Evolutionary conservation across 495 filamentous ascomycete species (phyloP).

Genomic region (Penicillium ochrochloron): DNA sequence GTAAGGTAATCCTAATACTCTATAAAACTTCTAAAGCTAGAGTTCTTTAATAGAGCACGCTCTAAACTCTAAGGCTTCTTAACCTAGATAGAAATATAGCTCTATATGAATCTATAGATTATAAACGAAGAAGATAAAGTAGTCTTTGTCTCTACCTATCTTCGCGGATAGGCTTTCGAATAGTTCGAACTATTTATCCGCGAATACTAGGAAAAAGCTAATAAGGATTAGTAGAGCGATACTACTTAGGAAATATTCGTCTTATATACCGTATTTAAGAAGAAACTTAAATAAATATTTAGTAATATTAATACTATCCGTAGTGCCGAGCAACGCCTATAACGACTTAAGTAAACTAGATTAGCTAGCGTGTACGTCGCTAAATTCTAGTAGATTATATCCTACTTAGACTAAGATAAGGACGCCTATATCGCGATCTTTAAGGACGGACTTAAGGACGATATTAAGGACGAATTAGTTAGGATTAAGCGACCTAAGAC

Average conservation of each 20-base stretch:
- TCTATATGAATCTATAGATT: background rate
- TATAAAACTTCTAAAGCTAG: background rate
- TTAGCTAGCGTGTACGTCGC: background rate
- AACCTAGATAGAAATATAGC: slow-evolving; percentile 11
- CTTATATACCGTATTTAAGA: slow-evolving; percentile 1
- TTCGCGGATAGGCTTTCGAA: no score
- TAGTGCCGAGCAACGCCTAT: no score
- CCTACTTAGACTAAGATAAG: background rate
- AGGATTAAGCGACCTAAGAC: no score
- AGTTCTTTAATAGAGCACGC: background rate
- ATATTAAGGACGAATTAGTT: no score
- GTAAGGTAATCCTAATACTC: background rate
- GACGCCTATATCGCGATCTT: no score
- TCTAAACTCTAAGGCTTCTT: background rate
- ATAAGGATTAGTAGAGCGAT: background rate
- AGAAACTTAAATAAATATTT: background rate
- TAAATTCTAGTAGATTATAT: background rate
- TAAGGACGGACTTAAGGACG: no score
- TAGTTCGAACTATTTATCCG: no score
- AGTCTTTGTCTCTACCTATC: no score
- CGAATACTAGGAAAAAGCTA: background rate
- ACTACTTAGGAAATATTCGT: background rate
- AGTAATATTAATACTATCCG: background rate
- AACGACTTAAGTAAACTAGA: background rate
- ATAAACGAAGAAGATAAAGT: background rate